Evolutionary conservation across 2,329 filamentous ascomycete species (phyloP).

Genomic region (Penicillium sclerotiorum): DNA sequence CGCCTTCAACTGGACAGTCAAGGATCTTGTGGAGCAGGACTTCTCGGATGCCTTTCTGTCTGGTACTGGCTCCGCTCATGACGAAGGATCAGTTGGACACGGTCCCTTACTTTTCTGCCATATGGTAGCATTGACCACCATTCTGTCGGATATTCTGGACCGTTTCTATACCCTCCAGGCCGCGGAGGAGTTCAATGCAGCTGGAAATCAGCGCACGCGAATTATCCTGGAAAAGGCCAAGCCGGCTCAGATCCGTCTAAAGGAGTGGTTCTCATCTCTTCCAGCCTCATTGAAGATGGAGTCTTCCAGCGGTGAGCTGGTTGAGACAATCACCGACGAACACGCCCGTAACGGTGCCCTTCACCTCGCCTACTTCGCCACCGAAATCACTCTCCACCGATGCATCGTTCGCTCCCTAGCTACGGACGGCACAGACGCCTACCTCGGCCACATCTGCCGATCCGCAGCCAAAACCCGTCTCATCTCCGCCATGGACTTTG

Average conservation of each 20-base stretch:
- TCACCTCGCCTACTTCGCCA: constrained; percentile 89
- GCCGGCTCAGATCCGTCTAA: constrained; percentile 55
- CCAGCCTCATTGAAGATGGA: constrained; percentile 55
- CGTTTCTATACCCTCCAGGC: constrained; percentile 56
- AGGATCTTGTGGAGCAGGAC: constrained; percentile 45
- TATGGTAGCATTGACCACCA: constrained; percentile 56
- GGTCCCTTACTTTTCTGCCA: constrained; percentile 53
- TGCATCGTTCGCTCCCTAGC: constrained; percentile 82
- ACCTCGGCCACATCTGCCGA: constrained; percentile 88
- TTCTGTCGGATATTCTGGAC: constrained; percentile 55
- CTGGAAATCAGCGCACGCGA: constrained; percentile 49
- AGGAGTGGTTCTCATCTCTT: constrained; percentile 56
- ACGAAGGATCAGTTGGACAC: constrained; percentile 41
- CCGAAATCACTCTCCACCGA: constrained; percentile 89
- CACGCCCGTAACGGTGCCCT: constrained; percentile 65
- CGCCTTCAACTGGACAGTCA: constrained; percentile 74
- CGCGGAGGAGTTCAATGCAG: constrained; percentile 46
- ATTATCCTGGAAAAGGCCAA: constrained; percentile 57
- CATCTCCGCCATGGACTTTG: constrained; percentile 96
- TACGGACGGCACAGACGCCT: constrained; percentile 65
- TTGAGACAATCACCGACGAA: constrained; percentile 45
- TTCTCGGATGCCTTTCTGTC: constrained; percentile 43
- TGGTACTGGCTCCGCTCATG: constrained; percentile 30
- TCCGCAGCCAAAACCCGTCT: constrained; percentile 91
- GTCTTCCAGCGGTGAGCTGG: constrained; percentile 47